Percentiles rank a stretch among this genome's conserved stretches.
Evolutionary conservation across 2,329 filamentous ascomycete species (phyloP).

Genomic region (Dactylellina parvicollis): DNA sequence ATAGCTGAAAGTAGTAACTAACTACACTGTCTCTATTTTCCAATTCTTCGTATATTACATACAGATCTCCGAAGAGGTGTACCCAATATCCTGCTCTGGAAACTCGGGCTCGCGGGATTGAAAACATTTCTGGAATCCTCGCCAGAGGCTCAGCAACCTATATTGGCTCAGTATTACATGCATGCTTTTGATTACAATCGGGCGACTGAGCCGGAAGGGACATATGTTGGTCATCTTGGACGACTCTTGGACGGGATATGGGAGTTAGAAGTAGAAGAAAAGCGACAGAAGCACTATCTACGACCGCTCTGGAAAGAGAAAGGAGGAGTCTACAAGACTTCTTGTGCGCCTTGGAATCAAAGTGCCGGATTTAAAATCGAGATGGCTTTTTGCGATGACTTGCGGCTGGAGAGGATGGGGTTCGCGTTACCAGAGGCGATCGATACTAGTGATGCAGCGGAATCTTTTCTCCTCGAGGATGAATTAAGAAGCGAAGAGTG

Average conservation of each 20-base stretch:
- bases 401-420: conserved; percentile 10
- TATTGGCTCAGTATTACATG: background rate
- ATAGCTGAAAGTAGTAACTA: too few species aligned
- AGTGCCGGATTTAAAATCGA: conserved; percentile 11
- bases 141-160: background rate
- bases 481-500: background rate
- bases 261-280: background rate
- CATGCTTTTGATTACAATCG: background rate
- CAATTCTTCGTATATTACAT: background rate
- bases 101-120: conserved; percentile 12
- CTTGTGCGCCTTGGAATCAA: conserved; percentile 24
- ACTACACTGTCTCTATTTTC: background rate
- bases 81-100: conserved; percentile 23
- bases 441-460: background rate
- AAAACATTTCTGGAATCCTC: background rate
- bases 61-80: conserved; percentile 22
- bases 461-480: background rate
- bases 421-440: background rate
- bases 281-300: background rate
- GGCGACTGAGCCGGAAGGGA: background rate
- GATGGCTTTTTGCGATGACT: conserved; percentile 15
- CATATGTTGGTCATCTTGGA: conserved; percentile 8
- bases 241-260: conserved; percentile 10
- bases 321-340: background rate
- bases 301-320: conserved; percentile 17